Conservation (phyloP, 2,329 filamentous ascomycete species). For the Rutstroemia sp. region DNA sequence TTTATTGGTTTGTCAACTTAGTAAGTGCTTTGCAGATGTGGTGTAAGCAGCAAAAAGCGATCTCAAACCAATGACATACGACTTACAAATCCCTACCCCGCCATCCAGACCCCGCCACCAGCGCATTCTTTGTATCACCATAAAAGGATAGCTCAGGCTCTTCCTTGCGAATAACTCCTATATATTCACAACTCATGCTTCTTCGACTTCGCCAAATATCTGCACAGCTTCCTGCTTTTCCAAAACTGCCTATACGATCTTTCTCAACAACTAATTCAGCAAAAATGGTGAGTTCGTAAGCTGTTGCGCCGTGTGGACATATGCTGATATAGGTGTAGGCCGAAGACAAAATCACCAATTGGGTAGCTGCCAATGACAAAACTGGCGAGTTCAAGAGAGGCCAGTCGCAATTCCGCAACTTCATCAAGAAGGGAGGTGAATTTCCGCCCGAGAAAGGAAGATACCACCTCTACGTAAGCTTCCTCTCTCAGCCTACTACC, state of each 20-base stretch:
- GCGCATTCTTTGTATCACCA: not conserved
- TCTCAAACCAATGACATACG: constrained; percentile 1
- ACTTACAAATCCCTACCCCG: constrained; percentile 3
- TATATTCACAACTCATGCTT: constrained; percentile 8
- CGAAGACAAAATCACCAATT: constrained; percentile 62
- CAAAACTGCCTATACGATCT: not conserved
- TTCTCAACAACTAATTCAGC: not conserved
- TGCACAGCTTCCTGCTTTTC: constrained; percentile 1
- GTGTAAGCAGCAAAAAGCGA: constrained; percentile 4
- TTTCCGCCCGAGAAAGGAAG: constrained; percentile 74
- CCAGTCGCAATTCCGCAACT: constrained; percentile 69
- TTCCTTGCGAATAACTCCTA: not conserved
- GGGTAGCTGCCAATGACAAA: constrained; percentile 71
- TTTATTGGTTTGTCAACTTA: constrained; percentile 2
- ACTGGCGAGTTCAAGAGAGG: constrained; percentile 91
- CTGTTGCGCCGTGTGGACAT: not conserved
- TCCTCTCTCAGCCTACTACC: constrained; percentile 76
- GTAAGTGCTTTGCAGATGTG: constrained; percentile 2
- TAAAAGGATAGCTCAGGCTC: not conserved
- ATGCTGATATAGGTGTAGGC: constrained; percentile 11
- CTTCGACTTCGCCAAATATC: constrained; percentile 1
- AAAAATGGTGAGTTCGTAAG: constrained; percentile 11
- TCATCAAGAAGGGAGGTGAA: constrained; percentile 53
- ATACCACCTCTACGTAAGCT: constrained; percentile 86
- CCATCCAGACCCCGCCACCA: not conserved